Evolutionary conservation across 495 filamentous ascomycete species (phyloP).

Genomic region (Neurospora sp.): DNA sequence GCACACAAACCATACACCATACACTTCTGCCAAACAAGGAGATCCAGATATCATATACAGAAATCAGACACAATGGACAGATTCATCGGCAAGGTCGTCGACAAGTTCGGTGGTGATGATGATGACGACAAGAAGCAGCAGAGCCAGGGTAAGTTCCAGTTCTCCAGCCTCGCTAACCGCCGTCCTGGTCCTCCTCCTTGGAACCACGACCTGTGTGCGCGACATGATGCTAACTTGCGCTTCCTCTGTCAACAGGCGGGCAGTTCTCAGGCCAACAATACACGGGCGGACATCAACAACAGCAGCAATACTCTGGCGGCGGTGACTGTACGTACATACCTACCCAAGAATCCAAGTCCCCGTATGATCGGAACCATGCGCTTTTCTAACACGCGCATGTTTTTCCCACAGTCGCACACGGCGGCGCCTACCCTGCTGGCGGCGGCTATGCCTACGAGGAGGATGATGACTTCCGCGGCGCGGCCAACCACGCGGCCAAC

Average conservation of each 20-base stretch:
- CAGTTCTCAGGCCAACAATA: not conserved
- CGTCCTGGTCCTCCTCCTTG: not conserved
- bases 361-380: not conserved
- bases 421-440: slow-evolving; percentile 28
- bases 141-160: not conserved
- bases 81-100: slow-evolving; percentile 6
- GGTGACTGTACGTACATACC: slow-evolving; percentile 3
- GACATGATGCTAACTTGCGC: not conserved
- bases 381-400: not conserved
- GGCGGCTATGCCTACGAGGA: slow-evolving; percentile 25
- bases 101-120: not conserved
- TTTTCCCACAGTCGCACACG: slow-evolving; percentile 22
- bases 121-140: slow-evolving; percentile 7
- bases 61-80: slow-evolving; percentile 5
- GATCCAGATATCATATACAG: not conserved
- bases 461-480: slow-evolving; percentile 39
- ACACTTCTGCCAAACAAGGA: not conserved
- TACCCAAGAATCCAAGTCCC: not conserved
- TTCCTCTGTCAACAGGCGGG: not conserved
- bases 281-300: not conserved
- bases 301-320: not conserved
- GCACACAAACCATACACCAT: not conserved
- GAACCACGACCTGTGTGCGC: not conserved
- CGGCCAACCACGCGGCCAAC: slow-evolving; percentile 40
- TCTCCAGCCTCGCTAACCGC: not conserved